phyloP scores from a whole-genome alignment of 1,139 yeast species.

The Hemisphaericaspora subhashii region DNA sequence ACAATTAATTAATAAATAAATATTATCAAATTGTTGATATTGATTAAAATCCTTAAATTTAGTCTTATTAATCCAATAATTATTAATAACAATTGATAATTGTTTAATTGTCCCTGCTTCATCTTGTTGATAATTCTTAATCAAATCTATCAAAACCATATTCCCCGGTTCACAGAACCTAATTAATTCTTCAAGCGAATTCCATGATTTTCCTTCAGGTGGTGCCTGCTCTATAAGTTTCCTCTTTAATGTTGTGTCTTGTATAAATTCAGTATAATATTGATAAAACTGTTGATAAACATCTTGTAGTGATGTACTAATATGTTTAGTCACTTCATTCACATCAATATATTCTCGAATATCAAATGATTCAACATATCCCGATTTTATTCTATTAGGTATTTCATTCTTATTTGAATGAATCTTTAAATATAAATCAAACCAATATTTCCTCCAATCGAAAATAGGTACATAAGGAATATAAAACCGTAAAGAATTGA shows the following conservation, averaged over 20 bases:
- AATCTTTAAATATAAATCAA: conserved; percentile 10
- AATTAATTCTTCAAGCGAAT: neutral
- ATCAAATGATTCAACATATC: conserved; percentile 5
- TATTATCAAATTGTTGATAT: conserved; percentile 24
- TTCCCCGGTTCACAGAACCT: conserved; percentile 1
- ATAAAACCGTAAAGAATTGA: conserved; percentile 10
- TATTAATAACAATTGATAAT: conserved; percentile 15
- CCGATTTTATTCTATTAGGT: conserved; percentile 11
- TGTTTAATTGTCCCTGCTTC: neutral
- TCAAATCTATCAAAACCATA: neutral
- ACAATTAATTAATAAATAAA: conserved; percentile 14
- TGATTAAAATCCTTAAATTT: conserved; percentile 14
- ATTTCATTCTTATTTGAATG: neutral
- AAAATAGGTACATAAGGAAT: conserved; percentile 10
- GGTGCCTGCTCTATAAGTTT: neutral
- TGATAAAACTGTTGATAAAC: conserved; percentile 8
- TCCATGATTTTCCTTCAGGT: neutral
- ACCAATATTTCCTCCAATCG: conserved; percentile 21
- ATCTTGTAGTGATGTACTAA: conserved; percentile 2
- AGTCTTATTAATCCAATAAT: conserved; percentile 21
- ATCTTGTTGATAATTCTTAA: neutral
- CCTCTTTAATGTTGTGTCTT: neutral
- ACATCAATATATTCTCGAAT: neutral
- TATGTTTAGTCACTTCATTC: conserved; percentile 3
- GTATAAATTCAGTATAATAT: conserved; percentile 11